Conservation (phyloP, 2,329 filamentous ascomycete genomes). For the Xylaria sp. region DNA sequence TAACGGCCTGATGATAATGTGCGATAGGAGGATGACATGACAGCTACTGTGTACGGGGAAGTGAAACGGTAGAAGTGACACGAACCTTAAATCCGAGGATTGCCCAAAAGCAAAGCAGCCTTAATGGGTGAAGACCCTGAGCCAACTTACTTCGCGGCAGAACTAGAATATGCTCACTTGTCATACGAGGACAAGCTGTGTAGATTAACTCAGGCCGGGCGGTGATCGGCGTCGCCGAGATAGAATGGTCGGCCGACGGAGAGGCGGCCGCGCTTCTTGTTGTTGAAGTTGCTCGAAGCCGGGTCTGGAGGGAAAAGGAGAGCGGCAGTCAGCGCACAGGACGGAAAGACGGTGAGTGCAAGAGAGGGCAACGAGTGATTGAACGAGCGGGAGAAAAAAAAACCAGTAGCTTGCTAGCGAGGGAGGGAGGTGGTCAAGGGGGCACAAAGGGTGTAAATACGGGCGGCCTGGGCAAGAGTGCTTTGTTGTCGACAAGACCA, state of each 20-base stretch:
- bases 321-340: conserved; percentile 47
- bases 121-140: conserved; percentile 18
- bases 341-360: conserved; percentile 39
- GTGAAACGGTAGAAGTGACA: conserved; percentile 43
- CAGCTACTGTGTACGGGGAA: conserved; percentile 38
- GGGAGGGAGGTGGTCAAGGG: conserved; percentile 42
- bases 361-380: conserved; percentile 35
- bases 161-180: conserved; percentile 40
- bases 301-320: conserved; percentile 41
- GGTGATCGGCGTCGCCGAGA: conserved; percentile 36
- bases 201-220: conserved; percentile 24
- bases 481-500: conserved; percentile 49
- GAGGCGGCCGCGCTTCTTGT: conserved; percentile 32
- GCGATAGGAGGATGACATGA: conserved; percentile 39
- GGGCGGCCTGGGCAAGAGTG: conserved; percentile 40
- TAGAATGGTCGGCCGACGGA: conserved; percentile 40
- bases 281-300: conserved; percentile 40
- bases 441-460: conserved; percentile 46
- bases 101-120: conserved; percentile 30
- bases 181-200: conserved; percentile 45
- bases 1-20: conserved; percentile 29
- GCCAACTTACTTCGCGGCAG: conserved; percentile 43
- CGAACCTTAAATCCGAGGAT: conserved; percentile 40
- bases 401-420: conserved; percentile 46
- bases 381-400: conserved; percentile 41